phyloP scores from a whole-genome alignment of 2,329 filamentous ascomycete genomes.

The Fusarium musae region DNA sequence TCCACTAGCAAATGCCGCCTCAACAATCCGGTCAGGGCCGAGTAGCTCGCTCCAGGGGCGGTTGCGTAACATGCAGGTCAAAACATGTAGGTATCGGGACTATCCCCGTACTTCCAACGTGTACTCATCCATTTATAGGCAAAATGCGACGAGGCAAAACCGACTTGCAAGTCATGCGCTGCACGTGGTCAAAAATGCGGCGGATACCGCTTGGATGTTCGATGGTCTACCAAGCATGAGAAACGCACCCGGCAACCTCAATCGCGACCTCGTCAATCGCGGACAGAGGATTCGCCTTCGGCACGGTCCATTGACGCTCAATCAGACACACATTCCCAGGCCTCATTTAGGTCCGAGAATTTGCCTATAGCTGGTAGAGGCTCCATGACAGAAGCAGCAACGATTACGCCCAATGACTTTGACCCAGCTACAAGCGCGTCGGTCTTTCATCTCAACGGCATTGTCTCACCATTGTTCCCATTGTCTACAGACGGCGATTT shows the following conservation, averaged over 20 bases:
- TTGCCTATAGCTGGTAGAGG: background rate
- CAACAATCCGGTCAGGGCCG: background rate
- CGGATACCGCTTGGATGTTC: background rate
- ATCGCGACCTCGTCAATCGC: background rate
- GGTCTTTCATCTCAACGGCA: background rate
- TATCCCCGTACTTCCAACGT: background rate
- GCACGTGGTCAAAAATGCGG: background rate
- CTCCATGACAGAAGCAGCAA: background rate
- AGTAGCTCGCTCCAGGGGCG: background rate
- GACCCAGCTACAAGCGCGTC: background rate
- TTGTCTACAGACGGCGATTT: background rate
- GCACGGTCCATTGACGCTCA: background rate
- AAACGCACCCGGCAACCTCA: background rate
- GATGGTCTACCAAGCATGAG: background rate
- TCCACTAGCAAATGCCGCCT: background rate
- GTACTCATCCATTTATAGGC: background rate
- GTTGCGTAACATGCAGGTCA: background rate
- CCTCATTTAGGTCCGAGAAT: background rate
- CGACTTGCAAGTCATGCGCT: background rate
- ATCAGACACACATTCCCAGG: background rate
- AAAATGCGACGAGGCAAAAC: background rate
- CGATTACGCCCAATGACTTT: background rate
- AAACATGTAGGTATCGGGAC: background rate
- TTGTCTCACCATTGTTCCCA: background rate
- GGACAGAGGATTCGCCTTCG: background rate